Percentiles rank a stretch among this genome's conserved stretches.
These are phyloP conservation scores for Yamadazyma scolyti DNA, from an alignment of 805 yeast genomes.

Conservation along the genomic window DNA sequence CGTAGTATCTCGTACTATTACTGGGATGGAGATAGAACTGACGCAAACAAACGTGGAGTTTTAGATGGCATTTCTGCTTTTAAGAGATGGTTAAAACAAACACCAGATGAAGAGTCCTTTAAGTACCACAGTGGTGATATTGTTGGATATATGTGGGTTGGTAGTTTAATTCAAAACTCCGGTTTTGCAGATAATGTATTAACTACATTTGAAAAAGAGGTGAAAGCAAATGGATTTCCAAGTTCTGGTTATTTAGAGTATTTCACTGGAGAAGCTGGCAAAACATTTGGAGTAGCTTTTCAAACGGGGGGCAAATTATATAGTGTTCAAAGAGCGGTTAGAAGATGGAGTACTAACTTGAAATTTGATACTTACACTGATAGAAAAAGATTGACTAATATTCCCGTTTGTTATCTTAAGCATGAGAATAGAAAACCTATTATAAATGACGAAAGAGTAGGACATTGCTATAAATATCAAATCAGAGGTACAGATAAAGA, in stretches of 20 bases:
- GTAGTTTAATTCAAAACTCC: constrained; percentile 13
- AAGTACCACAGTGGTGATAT: constrained; percentile 4
- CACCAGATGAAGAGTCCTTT: constrained; percentile 9
- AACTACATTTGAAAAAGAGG: constrained; percentile 6
- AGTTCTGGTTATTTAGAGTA: constrained; percentile 10
- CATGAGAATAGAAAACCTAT: constrained; percentile 8
- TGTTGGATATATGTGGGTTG: constrained; percentile 14
- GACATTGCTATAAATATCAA: constrained; percentile 8
- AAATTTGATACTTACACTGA: constrained; percentile 8
- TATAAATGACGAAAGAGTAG: constrained; percentile 9
- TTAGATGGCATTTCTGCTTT: constrained; percentile 6
- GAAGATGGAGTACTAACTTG: constrained; percentile 11
- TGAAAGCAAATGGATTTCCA: constrained; percentile 10
- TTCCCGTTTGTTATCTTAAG: constrained; percentile 7
- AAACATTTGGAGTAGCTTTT: constrained; percentile 10
- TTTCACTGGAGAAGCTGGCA: constrained; percentile 9
- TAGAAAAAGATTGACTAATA: constrained; percentile 5
- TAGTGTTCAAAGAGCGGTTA: constrained; percentile 11
- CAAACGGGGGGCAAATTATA: constrained; percentile 9
- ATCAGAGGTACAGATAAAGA: constrained; percentile 2
- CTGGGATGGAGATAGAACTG: constrained; percentile 9
- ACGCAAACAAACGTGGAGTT: constrained; percentile 7
- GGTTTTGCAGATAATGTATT: constrained; percentile 10
- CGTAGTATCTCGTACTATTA: constrained; percentile 8
- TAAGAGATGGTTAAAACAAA: constrained; percentile 7